Base-by-base conservation (phyloP, 2,329 filamentous ascomycete genomes). In the Pseudocercospora pini-densiflorae region DNA sequence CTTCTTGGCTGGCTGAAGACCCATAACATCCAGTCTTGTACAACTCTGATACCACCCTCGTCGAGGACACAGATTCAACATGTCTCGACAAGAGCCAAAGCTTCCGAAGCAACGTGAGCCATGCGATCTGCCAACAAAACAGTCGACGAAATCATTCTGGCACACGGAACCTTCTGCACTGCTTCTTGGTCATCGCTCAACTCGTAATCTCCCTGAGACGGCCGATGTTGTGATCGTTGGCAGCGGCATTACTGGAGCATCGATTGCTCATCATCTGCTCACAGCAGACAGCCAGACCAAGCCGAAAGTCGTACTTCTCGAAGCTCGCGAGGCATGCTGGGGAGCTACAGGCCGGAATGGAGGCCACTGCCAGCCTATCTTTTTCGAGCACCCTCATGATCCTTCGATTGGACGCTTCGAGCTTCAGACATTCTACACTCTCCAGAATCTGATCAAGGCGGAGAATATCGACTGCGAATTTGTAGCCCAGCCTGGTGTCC, bases 311-410 rank as follows among this genome's bases (percentile, higher is more conserved):
- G 82, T 94, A 5, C 85, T 94, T 81, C 82, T 94, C 5, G 92
- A 94, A 79, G 92, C 92, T 14, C 84, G 92, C 72, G 91, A 94
- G 81, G 90, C 89, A 3, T 94, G 91, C 75, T 93, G 87, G 87
- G 92, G 92, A 19, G 92, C 92, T n/a, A 94, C 91, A 0, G 91
- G 92, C n/a, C 81, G 91, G 74, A 82, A 86, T 71, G 84, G 84
- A 47, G 82, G 83, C 43, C 91, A 94, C 75, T 94, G 91, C 77
- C 91, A 93, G 71, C 91, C 92, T 1, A 79, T 88, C 31, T 81
- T 92, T 59, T 93, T 91, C 79, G 81, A 83, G 19, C 81, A 85
- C 21, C 77, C 81, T n/a, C 82, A 87, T 24, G 84, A 87, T 49
- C 75, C 75, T 1, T 70, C 66, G 5, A 84, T 93, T 45, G 88